Evolutionary conservation across 116 monocot genomes (phyloP).

Genomic region (Cymodocea nodosa): DNA sequence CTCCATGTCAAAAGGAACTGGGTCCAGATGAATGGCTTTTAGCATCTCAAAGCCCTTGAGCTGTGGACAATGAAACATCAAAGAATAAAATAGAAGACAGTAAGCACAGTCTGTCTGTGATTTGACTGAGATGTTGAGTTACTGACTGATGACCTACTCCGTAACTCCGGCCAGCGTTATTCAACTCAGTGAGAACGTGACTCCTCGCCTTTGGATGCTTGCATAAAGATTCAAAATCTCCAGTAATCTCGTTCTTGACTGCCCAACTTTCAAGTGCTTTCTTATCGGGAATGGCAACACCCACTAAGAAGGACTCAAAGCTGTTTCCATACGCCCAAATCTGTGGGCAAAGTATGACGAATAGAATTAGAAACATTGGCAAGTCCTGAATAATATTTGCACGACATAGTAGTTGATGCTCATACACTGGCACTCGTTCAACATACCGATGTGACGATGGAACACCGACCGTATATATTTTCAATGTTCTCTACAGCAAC

Average conservation of each 20-base stretch:
- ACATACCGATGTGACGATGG: conserved; percentile 44
- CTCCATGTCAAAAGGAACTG: conserved; percentile 70
- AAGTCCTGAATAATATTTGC: not conserved
- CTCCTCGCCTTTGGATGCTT: conserved; percentile 45
- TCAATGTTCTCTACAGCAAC: conserved; percentile 82
- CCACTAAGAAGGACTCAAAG: conserved; percentile 84
- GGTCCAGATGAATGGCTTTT: conserved; percentile 69
- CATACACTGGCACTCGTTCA: not conserved
- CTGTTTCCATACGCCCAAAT: conserved; percentile 95
- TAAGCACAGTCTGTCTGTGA: not conserved
- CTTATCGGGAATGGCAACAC: conserved; percentile 70
- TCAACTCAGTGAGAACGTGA: conserved; percentile 63
- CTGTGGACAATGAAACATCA: conserved; percentile 21
- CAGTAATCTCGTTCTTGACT: conserved; percentile 28
- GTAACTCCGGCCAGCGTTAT: conserved; percentile 39
- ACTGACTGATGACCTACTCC: conserved; percentile 20
- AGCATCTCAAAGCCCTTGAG: conserved; percentile 84
- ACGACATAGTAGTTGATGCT: not conserved
- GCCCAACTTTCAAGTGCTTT: conserved; percentile 82
- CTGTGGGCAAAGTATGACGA: conserved; percentile 16
- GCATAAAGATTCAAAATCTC: conserved; percentile 56
- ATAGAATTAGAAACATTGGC: not conserved
- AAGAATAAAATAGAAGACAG: not conserved
- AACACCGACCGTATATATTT: conserved; percentile 48
- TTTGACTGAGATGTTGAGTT: not conserved